Base-by-base conservation (phyloP, 345 rosid genomes). In the Hevea brasiliensis region DNA sequence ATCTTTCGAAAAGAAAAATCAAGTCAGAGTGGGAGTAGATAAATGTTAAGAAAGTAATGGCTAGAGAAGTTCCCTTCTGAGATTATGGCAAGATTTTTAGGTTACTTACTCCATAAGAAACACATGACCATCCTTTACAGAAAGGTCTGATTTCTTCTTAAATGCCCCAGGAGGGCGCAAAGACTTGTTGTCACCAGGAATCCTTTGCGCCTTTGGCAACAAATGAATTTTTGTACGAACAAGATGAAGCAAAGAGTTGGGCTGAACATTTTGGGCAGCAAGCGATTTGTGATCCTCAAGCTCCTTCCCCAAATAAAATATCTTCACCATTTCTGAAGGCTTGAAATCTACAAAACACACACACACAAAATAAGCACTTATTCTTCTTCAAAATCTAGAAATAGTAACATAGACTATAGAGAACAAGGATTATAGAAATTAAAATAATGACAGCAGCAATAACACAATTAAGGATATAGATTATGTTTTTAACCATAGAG, bases 101-200 rank as follows among this genome's bases (percentile, higher is more conserved):
- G 72, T 17, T 37, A 80, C 99, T 90, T 87, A 95, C 98, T 95
- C 99, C 99, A 91, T 89, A 41, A 92, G 83, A 83, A 95, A 84
- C 68, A 92, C 87, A 65, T 92, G 99, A 71, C 99, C 98, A 85
- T 95, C 99, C 88, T 91, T 95, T 70, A 88, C 87, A 74, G 94
- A 95, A 50, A 95, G 94, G 79, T 95, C 99, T 45, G 98, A 89
- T 85, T 95, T 95, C 92, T 91, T 95, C 92, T 95, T 95, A 86
- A 95, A 95, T 59, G 99, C 99, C 57, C 98, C 99, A 3, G 98
- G 99, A 80, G 99, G 99, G 68, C 96, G 83, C 80, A 92, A 79
- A 61, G 98, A 85, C 83, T 89, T 95, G 78, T 91, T 92, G 79
- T 92, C 98, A 35, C 97, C 88, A 1, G 97, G 99, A 74, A 92